Percentiles rank a stretch among this genome's conserved stretches.
These are phyloP conservation scores for Piper longum DNA, from an alignment of 164 flowering plant genomes.

Conservation along the genomic window DNA sequence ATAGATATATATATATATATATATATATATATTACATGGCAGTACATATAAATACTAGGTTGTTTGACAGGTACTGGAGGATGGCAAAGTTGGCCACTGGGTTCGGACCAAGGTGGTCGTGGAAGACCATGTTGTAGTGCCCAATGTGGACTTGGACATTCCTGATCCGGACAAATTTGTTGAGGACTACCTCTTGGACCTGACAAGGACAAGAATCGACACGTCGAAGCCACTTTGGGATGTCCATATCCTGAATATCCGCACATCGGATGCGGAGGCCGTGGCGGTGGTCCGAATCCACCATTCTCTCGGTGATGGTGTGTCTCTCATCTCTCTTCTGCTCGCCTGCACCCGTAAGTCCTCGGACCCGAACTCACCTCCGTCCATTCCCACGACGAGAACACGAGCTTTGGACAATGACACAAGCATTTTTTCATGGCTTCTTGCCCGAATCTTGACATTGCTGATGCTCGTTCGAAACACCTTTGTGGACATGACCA, in stretches of 20 bases:
- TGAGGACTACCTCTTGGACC: conserved; percentile 33
- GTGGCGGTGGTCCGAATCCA: conserved; percentile 35
- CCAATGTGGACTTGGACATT: conserved; percentile 17
- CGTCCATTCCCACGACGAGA: conserved; percentile 29
- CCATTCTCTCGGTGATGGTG: conserved; percentile 69
- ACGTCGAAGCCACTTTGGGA: conserved; percentile 57
- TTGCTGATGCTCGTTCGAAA: conserved; percentile 20
- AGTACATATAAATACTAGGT: too few relatives aligned
- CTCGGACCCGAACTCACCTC: conserved; percentile 30
- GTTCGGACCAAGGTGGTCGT: conserved; percentile 28
- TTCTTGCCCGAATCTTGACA: conserved; percentile 14
- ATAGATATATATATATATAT: too few relatives aligned
- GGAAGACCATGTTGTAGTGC: conserved; percentile 32
- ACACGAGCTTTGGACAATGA: conserved; percentile 4
- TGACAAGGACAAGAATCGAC: conserved; percentile 29
- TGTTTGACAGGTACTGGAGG: conserved; percentile 21
- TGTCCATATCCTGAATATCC: conserved; percentile 41
- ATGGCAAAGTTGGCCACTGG: conserved; percentile 22
- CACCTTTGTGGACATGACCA: conserved; percentile 26
- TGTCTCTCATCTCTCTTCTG: conserved; percentile 45
- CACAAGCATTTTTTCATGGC: conserved; percentile 3
- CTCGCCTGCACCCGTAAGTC: conserved; percentile 39
- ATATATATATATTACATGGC: too few relatives aligned
- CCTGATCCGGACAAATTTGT: conserved; percentile 29
- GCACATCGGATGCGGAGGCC: conserved; percentile 32